phyloP scores from a whole-genome alignment of 345 rosid species.

The Microthlaspi erraticum region DNA sequence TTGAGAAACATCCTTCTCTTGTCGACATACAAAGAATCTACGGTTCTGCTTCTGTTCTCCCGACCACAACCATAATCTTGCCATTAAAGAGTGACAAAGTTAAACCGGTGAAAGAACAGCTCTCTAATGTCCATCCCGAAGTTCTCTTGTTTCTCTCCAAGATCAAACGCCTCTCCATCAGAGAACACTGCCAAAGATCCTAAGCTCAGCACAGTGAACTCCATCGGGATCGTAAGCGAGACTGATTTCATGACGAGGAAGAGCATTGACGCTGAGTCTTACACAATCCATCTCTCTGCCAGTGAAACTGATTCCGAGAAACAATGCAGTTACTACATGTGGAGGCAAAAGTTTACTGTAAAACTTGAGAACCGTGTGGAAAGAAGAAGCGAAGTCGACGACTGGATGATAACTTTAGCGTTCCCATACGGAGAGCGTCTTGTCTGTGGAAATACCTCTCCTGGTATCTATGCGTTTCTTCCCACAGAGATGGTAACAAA shows the following conservation, averaged over 20 bases:
- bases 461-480: slow-evolving; percentile 78
- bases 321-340: slow-evolving; percentile 65
- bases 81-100: slow-evolving; percentile 74
- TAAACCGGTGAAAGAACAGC: slow-evolving; percentile 67
- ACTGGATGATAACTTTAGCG: slow-evolving; percentile 77
- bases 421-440: slow-evolving; percentile 70
- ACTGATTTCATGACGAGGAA: slow-evolving; percentile 55
- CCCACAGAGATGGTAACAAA: slow-evolving; percentile 79
- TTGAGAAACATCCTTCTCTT: slow-evolving; percentile 59
- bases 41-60: slow-evolving; percentile 53
- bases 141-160: slow-evolving; percentile 63
- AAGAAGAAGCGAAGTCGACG: slow-evolving; percentile 67
- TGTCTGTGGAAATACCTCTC: slow-evolving; percentile 49
- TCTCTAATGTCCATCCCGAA: slow-evolving; percentile 72
- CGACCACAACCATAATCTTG: slow-evolving; percentile 62
- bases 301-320: slow-evolving; percentile 36
- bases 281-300: slow-evolving; percentile 61
- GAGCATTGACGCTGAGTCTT: slow-evolving; percentile 77
- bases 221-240: slow-evolving; percentile 62
- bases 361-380: slow-evolving; percentile 58
- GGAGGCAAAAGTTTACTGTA: slow-evolving; percentile 79
- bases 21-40: slow-evolving; percentile 54
- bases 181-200: slow-evolving; percentile 61
- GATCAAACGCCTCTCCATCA: slow-evolving; percentile 66
- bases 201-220: slow-evolving; percentile 47